These are phyloP conservation scores for Amoebophrya sp. DNA, from an alignment of 169 alveolate species.

Conservation along the genomic window DNA sequence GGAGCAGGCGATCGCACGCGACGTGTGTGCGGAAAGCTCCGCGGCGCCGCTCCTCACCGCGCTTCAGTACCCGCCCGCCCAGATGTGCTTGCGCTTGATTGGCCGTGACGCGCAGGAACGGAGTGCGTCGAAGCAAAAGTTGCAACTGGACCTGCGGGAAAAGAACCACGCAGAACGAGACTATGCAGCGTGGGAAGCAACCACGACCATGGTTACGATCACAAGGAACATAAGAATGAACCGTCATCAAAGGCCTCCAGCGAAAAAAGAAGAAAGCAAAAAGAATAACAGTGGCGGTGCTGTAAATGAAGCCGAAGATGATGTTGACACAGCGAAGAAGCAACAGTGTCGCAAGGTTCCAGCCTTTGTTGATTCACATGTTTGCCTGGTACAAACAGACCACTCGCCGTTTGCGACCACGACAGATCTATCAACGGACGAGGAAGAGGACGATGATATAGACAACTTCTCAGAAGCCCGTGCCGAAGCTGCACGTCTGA, in stretches of 20 bases:
- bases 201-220: not conserved
- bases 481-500: not conserved
- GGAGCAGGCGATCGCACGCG: too few relatives aligned
- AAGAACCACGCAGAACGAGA: not conserved
- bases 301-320: too few relatives aligned
- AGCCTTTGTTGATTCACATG: not conserved
- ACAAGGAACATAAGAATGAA: not conserved
- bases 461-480: not conserved
- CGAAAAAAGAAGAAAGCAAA: too few relatives aligned
- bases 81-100: not conserved
- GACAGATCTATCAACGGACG: not conserved
- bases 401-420: too few relatives aligned
- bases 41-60: too few relatives aligned
- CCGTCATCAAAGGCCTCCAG: not conserved
- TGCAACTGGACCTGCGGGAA: not conserved
- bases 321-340: too few relatives aligned
- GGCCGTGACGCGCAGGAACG: not conserved
- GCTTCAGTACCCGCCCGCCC: not conserved
- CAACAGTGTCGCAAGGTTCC: too few relatives aligned
- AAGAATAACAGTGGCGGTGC: too few relatives aligned
- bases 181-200: not conserved
- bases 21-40: too few relatives aligned
- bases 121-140: not conserved
- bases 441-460: not conserved
- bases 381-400: not conserved